These are phyloP conservation scores for Salvia splendens DNA, from an alignment of 257 asterid genomes.

Conservation along the genomic window DNA sequence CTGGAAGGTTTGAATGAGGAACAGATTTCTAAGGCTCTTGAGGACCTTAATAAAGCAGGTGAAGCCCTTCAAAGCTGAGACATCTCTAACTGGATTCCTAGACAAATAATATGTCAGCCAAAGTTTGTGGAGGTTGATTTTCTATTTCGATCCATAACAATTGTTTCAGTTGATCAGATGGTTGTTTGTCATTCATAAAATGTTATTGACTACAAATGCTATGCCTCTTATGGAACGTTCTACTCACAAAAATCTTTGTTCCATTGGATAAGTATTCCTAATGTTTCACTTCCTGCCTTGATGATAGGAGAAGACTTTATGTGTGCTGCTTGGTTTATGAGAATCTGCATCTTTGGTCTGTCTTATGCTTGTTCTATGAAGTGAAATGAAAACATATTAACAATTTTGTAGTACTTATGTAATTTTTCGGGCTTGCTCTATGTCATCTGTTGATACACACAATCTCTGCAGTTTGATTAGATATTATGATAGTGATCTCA, in stretches of 20 bases:
- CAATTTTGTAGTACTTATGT: neutral
- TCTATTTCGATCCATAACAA: slow-evolving; percentile 11
- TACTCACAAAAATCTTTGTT: slow-evolving; percentile 23
- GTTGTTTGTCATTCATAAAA: slow-evolving; percentile 27
- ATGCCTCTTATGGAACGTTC: slow-evolving; percentile 23
- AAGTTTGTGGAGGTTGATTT: slow-evolving; percentile 35
- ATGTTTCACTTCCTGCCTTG: slow-evolving; percentile 14
- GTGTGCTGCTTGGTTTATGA: neutral
- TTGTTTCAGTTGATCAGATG: slow-evolving; percentile 20
- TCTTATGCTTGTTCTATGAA: neutral
- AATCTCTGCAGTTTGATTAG: neutral
- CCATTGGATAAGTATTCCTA: neutral
- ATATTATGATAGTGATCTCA: neutral
- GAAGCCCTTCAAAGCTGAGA: slow-evolving; percentile 43
- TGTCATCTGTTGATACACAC: neutral
- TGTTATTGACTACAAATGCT: slow-evolving; percentile 29
- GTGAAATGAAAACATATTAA: neutral
- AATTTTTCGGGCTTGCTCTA: neutral
- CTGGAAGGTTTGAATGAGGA: slow-evolving; percentile 74
- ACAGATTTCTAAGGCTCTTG: slow-evolving; percentile 76
- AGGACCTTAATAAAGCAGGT: slow-evolving; percentile 73
- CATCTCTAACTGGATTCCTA: slow-evolving; percentile 6
- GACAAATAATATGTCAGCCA: slow-evolving; percentile 38
- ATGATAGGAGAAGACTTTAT: neutral
- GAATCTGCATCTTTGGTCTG: neutral